These are phyloP conservation scores for Rubus parviflorus DNA, from an alignment of 306 rosid genomes.

Conservation along the genomic window DNA sequence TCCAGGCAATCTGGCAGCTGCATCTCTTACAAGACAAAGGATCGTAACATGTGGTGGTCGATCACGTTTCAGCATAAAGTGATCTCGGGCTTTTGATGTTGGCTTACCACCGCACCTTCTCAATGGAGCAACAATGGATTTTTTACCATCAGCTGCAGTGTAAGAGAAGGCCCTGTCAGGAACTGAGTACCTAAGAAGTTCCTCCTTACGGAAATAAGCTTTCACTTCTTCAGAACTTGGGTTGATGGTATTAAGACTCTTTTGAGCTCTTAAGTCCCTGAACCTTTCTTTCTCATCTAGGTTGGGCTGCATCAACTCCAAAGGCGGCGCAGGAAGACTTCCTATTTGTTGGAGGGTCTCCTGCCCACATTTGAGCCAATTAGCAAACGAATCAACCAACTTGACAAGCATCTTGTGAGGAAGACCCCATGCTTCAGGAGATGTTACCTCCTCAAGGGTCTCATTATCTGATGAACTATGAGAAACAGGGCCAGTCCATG, in stretches of 20 bases:
- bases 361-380: constrained; percentile 99
- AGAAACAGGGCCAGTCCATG: constrained; percentile 83
- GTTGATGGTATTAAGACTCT: constrained; percentile 92
- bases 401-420: constrained; percentile 96
- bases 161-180: constrained; percentile 99
- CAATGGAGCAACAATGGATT: constrained; percentile 96
- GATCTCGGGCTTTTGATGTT: constrained; percentile 98
- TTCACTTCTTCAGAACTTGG: constrained; percentile 92
- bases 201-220: constrained; percentile 89
- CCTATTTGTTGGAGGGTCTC: constrained; percentile 97
- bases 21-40: constrained; percentile 98
- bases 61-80: constrained; percentile 97
- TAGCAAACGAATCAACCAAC: constrained; percentile 95
- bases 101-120: constrained; percentile 99
- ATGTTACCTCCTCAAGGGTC: constrained; percentile 68
- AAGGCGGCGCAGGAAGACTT: constrained; percentile 95
- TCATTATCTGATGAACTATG: constrained; percentile 58
- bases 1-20: constrained; percentile 98
- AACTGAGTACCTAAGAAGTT: constrained; percentile 92
- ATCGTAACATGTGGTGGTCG: constrained; percentile 99
- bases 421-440: constrained; percentile 95
- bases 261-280: constrained; percentile 94
- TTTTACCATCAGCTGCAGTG: constrained; percentile 96
- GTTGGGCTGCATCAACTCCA: constrained; percentile 85
- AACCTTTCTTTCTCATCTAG: constrained; percentile 98